Percentiles rank a stretch among this genome's conserved stretches.
Conservation (phyloP, 2,329 filamentous ascomycete genomes). For the Fusarium transvaalense region DNA sequence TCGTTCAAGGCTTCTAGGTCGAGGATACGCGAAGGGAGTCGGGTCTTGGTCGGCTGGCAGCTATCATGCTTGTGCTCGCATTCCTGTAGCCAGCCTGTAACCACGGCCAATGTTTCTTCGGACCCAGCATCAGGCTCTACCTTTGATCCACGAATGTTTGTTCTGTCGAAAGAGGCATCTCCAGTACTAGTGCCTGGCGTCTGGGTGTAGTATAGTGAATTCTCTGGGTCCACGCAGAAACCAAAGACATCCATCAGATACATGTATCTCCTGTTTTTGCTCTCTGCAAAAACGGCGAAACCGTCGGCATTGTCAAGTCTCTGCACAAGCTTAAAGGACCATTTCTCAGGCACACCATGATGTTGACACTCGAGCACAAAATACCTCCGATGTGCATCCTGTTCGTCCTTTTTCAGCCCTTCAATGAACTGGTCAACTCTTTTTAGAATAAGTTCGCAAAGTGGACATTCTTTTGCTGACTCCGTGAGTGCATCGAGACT, state of each 20-base stretch:
- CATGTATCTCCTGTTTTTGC: not conserved
- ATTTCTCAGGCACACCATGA: constrained; percentile 2
- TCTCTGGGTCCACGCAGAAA: constrained; percentile 12
- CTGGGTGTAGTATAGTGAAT: not conserved
- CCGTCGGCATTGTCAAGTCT: constrained; percentile 17
- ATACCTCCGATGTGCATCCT: not conserved
- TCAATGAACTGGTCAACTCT: not conserved
- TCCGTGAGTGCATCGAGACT: not conserved
- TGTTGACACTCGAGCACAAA: not conserved
- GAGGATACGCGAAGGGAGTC: constrained; percentile 15
- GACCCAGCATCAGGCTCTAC: not conserved
- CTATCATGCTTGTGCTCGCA: constrained; percentile 1
- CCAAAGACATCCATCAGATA: constrained; percentile 14
- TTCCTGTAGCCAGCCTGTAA: not conserved
- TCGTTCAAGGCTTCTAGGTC: constrained; percentile 1
- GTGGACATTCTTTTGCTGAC: not conserved
- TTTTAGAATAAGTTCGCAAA: not conserved
- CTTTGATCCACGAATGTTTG: not conserved
- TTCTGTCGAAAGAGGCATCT: not conserved
- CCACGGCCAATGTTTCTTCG: rapidly evolving
- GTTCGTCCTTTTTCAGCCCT: not conserved
- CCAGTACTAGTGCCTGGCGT: rapidly evolving
- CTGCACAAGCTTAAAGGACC: constrained; percentile 2
- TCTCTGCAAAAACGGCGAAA: constrained; percentile 5
- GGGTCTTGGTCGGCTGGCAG: not conserved